These are phyloP conservation scores for Neofusicoccum sp. DNA, from an alignment of 2,329 filamentous ascomycete genomes.

Conservation along the genomic window DNA sequence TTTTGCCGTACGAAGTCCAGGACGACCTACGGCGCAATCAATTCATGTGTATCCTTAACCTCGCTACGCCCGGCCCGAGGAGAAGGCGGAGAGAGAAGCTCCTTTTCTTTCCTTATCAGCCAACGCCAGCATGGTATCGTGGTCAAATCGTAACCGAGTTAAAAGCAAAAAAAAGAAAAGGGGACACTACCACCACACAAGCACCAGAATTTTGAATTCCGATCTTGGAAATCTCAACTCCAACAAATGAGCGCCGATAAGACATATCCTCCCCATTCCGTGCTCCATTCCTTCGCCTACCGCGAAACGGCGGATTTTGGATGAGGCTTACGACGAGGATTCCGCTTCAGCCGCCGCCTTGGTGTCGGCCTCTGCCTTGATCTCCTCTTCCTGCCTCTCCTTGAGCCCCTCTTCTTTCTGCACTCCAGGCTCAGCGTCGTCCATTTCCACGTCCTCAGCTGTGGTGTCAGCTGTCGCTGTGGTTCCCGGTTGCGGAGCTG, in stretches of 20 bases:
- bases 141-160: slow-evolving; percentile 3
- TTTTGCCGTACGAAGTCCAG: too few species aligned
- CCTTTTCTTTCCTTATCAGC: not conserved
- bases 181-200: not conserved
- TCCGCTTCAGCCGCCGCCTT: not conserved
- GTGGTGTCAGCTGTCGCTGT: slow-evolving; percentile 9
- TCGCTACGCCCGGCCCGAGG: slow-evolving; percentile 6
- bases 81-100: not conserved
- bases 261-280: not conserved
- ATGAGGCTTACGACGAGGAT: not conserved
- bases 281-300: not conserved
- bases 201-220: not conserved
- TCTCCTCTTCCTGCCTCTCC: slow-evolving; percentile 17
- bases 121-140: slow-evolving; percentile 18
- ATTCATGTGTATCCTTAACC: too few species aligned
- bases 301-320: not conserved
- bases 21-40: too few species aligned
- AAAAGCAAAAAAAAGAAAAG: not conserved
- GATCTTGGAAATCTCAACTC: not conserved
- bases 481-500: not conserved
- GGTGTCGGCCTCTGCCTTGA: not conserved
- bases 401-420: slow-evolving; percentile 15
- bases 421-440: slow-evolving; percentile 16
- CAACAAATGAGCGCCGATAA: not conserved
- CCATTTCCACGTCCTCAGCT: slow-evolving; percentile 20